A percentile compares a stretch with the other conserved stretches of the same genome.
These are phyloP conservation scores for Penicillium corylophilum DNA, from an alignment of 2,329 filamentous ascomycete genomes.

Conservation along the genomic window DNA sequence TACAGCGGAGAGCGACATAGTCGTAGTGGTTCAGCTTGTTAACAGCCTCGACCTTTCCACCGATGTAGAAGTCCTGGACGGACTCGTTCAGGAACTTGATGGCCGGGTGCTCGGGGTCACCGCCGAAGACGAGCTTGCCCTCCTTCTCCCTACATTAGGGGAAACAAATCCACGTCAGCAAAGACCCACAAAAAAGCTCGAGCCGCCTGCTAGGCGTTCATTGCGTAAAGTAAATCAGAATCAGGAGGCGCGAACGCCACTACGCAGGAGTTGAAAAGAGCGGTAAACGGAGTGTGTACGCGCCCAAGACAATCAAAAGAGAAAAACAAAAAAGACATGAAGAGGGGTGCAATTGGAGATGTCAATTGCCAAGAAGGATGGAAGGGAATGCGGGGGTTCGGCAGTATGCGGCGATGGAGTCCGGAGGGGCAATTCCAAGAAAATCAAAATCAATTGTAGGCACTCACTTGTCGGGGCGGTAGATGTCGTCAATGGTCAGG, in stretches of 20 bases:
- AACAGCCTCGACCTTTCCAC: slow-evolving; percentile 93
- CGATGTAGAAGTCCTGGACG: slow-evolving; percentile 85
- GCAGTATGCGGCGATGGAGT: background rate
- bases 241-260: slow-evolving; percentile 3
- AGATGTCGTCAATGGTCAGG: slow-evolving; percentile 91
- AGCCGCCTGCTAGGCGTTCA: slow-evolving; percentile 6
- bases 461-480: slow-evolving; percentile 87
- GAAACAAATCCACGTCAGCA: slow-evolving; percentile 27
- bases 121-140: slow-evolving; percentile 91
- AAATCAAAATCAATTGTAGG: slow-evolving; percentile 1
- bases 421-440: background rate
- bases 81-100: slow-evolving; percentile 83
- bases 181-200: slow-evolving; percentile 23
- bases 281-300: background rate
- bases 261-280: background rate
- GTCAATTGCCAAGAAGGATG: background rate
- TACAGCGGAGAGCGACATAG: slow-evolving; percentile 93
- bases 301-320: background rate
- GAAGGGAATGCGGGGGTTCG: slow-evolving; percentile 2
- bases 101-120: slow-evolving; percentile 86
- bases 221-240: slow-evolving; percentile 13
- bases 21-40: slow-evolving; percentile 98
- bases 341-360: background rate
- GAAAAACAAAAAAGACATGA: background rate
- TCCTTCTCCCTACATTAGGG: slow-evolving; percentile 67